Percentiles rank a stretch among this genome's conserved stretches.
Conservation (phyloP, 2,329 filamentous ascomycete species). For the Zarea fungicola region DNA sequence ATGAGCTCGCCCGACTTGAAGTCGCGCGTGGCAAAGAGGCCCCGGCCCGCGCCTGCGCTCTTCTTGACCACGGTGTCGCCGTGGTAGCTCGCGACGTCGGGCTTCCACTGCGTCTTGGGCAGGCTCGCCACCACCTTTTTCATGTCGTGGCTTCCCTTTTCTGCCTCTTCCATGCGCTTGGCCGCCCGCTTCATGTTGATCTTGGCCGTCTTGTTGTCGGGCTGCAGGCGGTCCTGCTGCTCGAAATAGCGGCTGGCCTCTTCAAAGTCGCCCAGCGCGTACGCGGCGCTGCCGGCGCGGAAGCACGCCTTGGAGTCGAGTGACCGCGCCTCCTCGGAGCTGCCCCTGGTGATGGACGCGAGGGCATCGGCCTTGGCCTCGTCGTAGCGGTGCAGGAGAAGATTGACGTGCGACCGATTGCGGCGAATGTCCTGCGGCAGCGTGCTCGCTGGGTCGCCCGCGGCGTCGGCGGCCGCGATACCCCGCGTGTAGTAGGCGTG, state of each 20-base stretch:
- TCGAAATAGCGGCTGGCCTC: constrained; percentile 22
- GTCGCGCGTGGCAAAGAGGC: constrained; percentile 30
- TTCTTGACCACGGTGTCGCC: constrained; percentile 22
- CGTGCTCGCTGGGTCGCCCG: constrained; percentile 3
- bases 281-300: constrained; percentile 27
- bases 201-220: constrained; percentile 16
- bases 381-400: constrained; percentile 27
- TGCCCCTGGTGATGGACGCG: constrained; percentile 22
- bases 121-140: constrained; percentile 19
- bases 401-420: constrained; percentile 27
- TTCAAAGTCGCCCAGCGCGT: constrained; percentile 22
- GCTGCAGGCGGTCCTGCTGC: constrained; percentile 21
- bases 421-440: constrained; percentile 27
- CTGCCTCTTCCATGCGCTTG: constrained; percentile 22
- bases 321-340: constrained; percentile 11
- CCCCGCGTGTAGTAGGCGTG: constrained; percentile 24
- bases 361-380: constrained; percentile 26
- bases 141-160: constrained; percentile 20
- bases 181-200: constrained; percentile 18
- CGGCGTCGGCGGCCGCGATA: constrained; percentile 13
- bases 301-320: constrained; percentile 29
- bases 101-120: constrained; percentile 23
- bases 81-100: constrained; percentile 25
- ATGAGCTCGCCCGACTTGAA: constrained; percentile 25
- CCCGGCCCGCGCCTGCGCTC: constrained; percentile 26